These are phyloP conservation scores for Acacia melanoxylon DNA, from an alignment of 306 rosid genomes.

Conservation along the genomic window DNA sequence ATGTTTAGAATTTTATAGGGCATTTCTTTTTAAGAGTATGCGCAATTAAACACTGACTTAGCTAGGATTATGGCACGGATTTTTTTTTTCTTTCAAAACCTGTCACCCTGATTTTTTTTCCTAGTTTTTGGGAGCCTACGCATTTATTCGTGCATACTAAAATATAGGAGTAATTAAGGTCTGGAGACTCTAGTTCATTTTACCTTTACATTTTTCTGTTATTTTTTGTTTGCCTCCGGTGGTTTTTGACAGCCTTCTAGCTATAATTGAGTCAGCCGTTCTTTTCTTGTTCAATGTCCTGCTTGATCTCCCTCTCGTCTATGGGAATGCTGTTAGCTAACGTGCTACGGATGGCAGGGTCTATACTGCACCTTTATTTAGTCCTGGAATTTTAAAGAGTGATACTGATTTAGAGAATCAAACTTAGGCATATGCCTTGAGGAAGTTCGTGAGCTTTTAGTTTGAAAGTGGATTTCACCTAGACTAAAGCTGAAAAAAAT, in stretches of 20 bases:
- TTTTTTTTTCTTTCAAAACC: background rate
- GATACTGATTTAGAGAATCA: background rate
- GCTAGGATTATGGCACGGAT: background rate
- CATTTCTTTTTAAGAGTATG: background rate
- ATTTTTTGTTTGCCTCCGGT: background rate
- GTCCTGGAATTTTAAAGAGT: constrained; percentile 6
- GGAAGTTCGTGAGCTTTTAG: background rate
- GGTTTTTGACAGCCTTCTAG: background rate
- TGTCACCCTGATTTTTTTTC: no score
- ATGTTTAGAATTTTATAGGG: background rate
- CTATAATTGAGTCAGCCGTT: background rate
- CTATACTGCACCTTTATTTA: background rate
- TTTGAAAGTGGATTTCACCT: background rate
- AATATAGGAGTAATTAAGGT: background rate
- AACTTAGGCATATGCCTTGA: background rate
- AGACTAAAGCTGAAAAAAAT: background rate
- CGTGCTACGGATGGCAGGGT: background rate
- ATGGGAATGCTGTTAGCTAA: background rate
- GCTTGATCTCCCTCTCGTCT: background rate
- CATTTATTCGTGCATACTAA: background rate
- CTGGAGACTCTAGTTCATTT: background rate
- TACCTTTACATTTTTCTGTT: background rate
- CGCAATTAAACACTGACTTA: background rate
- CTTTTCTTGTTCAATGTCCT: background rate
- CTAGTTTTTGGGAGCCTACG: background rate